phyloP scores from a whole-genome alignment of 495 filamentous ascomycete species.

The Daldinia bambusicola region DNA sequence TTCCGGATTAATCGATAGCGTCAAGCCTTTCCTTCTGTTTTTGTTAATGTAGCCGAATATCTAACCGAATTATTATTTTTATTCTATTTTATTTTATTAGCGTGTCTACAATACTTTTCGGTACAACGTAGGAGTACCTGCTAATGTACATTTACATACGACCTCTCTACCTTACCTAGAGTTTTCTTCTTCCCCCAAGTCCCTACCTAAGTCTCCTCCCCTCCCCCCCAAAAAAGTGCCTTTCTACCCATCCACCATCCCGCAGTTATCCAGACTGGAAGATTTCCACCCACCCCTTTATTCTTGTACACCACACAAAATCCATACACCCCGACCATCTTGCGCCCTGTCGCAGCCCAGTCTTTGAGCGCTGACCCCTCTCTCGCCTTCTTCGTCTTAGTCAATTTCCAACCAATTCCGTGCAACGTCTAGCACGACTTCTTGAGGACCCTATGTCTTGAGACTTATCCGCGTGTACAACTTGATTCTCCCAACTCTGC shows the following conservation, averaged over 20 bases:
- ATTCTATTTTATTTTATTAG: conserved; percentile 15
- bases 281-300: conserved; percentile 16
- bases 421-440: conserved; percentile 39
- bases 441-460: conserved; percentile 39
- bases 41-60: conserved; percentile 33
- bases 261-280: conserved; percentile 24
- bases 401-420: conserved; percentile 43
- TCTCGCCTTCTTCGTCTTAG: conserved; percentile 37
- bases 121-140: not conserved
- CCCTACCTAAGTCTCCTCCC: not conserved
- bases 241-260: conserved; percentile 21
- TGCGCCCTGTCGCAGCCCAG: conserved; percentile 41
- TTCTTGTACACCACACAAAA: conserved; percentile 15
- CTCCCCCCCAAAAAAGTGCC: not conserved
- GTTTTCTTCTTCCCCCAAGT: not conserved
- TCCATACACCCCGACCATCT: conserved; percentile 13
- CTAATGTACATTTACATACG: conserved; percentile 1
- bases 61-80: conserved; percentile 30
- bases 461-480: conserved; percentile 37
- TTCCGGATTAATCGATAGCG: conserved; percentile 42
- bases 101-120: conserved; percentile 8
- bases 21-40: conserved; percentile 23
- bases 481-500: conserved; percentile 28
- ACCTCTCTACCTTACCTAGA: not conserved
- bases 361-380: conserved; percentile 37